Evolutionary conservation across 345 rosid species (phyloP), one percentile per base, ranked within the genome.

Genomic region (Sisymbrium altissimum): DNA sequence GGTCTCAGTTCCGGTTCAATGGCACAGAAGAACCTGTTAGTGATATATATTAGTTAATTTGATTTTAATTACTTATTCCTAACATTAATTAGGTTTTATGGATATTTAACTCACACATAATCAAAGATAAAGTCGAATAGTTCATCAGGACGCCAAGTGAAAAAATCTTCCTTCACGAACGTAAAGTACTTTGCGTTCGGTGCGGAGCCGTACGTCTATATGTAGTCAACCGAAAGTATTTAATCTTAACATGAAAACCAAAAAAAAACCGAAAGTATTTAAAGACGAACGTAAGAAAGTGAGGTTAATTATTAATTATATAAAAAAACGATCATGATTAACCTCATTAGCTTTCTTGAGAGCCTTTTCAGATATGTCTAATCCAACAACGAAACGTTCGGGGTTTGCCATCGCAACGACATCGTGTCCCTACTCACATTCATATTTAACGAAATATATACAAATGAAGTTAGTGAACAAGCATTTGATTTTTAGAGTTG

Each of bases 71-170:
- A 25, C n/a, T 33, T 55, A 10, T 5, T 21, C 7, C 3, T 13
- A 27, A 8, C 14, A 35, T 35, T 8, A 1, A 43, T 30, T 23
- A 53, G 21, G 27, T 9, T 44, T n/a, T 32, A 7, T 19, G 40
- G 36, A 25, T 17, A 9, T 30, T 40, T 3, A 30, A 80, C 94
- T 85, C 68, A 89, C 89, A 89, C 88, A 21, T 89, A 86, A 68
- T 89, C 89, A 14, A 86, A 86, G 65, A 88, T 86, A 38, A 84
- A 62, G 80, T 86, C 87, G 59, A 86, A 89, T 29, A 81, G 61
- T 78, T 85, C 89, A 6, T 72, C 68, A 50, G 91, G 81, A 19
- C 74, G 73, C 92, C 96, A 89, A 33, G 85, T 75, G 85, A 87
- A 87, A 77, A 89, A 83, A 64, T 89, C 92, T 66, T 84, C 84